phyloP scores from a whole-genome alignment of 2,329 filamentous ascomycete species.

The Pseudovirgaria hyperparasitica region DNA sequence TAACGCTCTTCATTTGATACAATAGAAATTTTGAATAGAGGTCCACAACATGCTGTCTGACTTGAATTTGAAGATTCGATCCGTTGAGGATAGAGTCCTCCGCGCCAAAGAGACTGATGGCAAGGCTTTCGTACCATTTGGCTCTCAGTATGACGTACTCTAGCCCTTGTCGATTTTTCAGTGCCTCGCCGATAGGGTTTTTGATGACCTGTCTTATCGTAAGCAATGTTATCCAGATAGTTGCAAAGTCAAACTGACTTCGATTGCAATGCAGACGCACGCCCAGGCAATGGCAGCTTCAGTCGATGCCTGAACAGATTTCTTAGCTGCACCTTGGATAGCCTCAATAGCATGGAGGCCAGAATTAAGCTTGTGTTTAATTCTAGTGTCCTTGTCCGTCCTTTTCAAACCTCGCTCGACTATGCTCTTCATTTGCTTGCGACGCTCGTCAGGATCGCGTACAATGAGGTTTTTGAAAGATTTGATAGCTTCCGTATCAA shows the following conservation, averaged over 20 bases:
- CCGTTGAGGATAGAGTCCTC: constrained; percentile 4
- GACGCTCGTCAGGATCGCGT: constrained; percentile 4
- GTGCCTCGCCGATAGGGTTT: constrained; percentile 15
- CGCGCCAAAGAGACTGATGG: constrained; percentile 15
- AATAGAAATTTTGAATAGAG: constrained; percentile 28
- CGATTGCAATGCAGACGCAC: constrained; percentile 20
- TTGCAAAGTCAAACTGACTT: constrained; percentile 13
- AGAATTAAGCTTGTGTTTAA: constrained; percentile 13
- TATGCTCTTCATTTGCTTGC: constrained; percentile 18
- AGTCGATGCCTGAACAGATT: constrained; percentile 15
- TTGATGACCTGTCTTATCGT: constrained; percentile 6
- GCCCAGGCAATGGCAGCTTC: constrained; percentile 27
- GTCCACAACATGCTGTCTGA: constrained; percentile 15
- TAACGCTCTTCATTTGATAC: constrained; percentile 31
- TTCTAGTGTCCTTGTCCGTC: constrained; percentile 11
- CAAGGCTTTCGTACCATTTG: constrained; percentile 27
- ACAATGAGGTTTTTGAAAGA: constrained; percentile 4
- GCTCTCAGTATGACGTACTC: constrained; percentile 24
- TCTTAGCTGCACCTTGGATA: constrained; percentile 13
- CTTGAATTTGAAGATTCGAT: constrained; percentile 7
- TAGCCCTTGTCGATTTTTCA: constrained; percentile 22
- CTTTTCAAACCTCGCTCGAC: constrained; percentile 15
- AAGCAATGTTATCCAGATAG: constrained; percentile 1
- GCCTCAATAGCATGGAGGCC: constrained; percentile 12
- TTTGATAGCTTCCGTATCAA: constrained; percentile 2